These are phyloP conservation scores for Leishmania major DNA, from an alignment of 208 protist species.

Conservation along the genomic window DNA sequence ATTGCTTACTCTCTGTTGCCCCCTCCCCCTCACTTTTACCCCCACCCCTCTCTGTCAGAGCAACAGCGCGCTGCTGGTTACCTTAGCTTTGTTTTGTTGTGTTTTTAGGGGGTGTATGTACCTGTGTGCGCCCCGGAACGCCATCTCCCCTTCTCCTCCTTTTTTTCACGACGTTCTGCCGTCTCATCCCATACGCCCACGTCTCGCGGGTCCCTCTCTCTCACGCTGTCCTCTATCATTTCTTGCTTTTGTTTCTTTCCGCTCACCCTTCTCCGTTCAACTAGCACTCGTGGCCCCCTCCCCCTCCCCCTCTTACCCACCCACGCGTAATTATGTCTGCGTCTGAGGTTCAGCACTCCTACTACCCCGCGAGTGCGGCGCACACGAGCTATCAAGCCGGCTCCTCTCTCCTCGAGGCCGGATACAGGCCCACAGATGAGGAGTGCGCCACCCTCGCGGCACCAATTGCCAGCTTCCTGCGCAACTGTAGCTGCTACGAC, in stretches of 20 bases:
- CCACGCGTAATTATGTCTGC: slow-evolving; percentile 22
- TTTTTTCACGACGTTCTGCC: neutral
- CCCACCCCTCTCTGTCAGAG: neutral
- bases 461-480: slow-evolving; percentile 70
- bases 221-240: neutral
- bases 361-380: slow-evolving; percentile 26
- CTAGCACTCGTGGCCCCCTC: too few relatives aligned
- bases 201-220: neutral
- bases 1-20: neutral
- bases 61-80: neutral
- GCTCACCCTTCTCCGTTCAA: neutral
- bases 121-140: neutral
- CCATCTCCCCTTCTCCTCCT: neutral
- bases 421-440: slow-evolving; percentile 59
- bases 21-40: too few relatives aligned
- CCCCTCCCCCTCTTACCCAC: neutral
- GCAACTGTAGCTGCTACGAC: slow-evolving; percentile 84
- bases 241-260: neutral
- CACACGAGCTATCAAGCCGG: slow-evolving; percentile 24
- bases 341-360: slow-evolving; percentile 36
- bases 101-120: neutral
- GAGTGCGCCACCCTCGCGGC: slow-evolving; percentile 61
- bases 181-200: neutral
- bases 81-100: neutral
- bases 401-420: slow-evolving; percentile 39